A percentile compares a stretch with the other conserved stretches of the same genome.
These are phyloP conservation scores for Leptomonas pyrrhocoris DNA, from an alignment of 208 protist species.

Conservation along the genomic window DNA sequence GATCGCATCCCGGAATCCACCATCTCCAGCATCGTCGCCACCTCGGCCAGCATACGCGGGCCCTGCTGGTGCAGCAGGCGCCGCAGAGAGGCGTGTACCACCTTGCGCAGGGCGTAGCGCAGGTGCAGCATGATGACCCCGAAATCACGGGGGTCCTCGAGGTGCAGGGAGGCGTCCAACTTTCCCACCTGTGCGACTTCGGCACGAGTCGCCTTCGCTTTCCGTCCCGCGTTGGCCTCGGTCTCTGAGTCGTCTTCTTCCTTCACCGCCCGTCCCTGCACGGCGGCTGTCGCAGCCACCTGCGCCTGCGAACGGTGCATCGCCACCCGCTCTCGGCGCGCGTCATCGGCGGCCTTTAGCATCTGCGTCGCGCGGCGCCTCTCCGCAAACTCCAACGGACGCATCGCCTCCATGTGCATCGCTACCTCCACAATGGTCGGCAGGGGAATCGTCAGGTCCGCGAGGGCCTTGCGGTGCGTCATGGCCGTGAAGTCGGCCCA, in stretches of 20 bases:
- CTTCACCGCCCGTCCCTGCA: not conserved
- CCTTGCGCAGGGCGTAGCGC: constrained; percentile 83
- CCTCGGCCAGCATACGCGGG: constrained; percentile 60
- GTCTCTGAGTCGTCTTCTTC: not conserved
- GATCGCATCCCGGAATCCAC: constrained; percentile 39
- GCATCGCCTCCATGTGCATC: constrained; percentile 69
- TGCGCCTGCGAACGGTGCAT: constrained; percentile 43
- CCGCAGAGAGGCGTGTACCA: constrained; percentile 80
- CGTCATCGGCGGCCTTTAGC: constrained; percentile 76
- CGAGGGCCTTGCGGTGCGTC: constrained; percentile 70
- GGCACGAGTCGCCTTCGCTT: too few relatives aligned
- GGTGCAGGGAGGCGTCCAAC: constrained; percentile 61
- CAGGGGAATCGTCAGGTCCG: constrained; percentile 66
- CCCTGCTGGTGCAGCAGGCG: constrained; percentile 60
- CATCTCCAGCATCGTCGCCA: constrained; percentile 62
- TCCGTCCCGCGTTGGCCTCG: too few relatives aligned
- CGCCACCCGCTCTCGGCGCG: constrained; percentile 60
- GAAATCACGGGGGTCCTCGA: constrained; percentile 81
- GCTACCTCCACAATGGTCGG: constrained; percentile 71
- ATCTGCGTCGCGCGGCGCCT: constrained; percentile 53
- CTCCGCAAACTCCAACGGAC: constrained; percentile 43
- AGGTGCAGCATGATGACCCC: constrained; percentile 83
- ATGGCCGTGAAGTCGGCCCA: constrained; percentile 47
- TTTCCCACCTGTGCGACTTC: constrained; percentile 14
- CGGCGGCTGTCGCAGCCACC: constrained; percentile 22